Evolutionary conservation across 2,329 filamentous ascomycete species (phyloP).

Genomic region (Trichocomaceae sp.): DNA sequence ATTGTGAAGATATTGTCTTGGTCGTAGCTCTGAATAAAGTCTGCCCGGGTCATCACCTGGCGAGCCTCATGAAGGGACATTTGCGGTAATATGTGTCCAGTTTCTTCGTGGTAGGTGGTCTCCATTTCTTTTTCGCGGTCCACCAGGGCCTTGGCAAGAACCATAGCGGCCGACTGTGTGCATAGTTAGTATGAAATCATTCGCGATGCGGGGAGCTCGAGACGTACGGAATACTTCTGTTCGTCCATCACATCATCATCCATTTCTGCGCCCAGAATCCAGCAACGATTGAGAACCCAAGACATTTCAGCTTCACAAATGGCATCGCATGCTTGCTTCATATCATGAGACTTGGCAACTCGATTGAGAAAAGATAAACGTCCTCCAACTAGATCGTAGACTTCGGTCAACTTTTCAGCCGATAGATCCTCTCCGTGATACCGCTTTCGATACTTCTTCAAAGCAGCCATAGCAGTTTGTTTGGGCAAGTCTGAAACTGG

Average conservation of each 20-base stretch:
- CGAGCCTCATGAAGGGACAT: constrained; percentile 76
- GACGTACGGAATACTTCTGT: constrained; percentile 82
- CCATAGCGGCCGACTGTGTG: constrained; percentile 75
- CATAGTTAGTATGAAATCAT: background rate
- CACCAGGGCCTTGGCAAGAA: constrained; percentile 84
- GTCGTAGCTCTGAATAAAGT: constrained; percentile 90
- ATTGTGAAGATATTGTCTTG: constrained; percentile 94
- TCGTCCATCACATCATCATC: constrained; percentile 99
- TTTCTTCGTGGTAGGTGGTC: constrained; percentile 56
- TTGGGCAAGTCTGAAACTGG: constrained; percentile 79
- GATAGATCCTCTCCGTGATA: constrained; percentile 61
- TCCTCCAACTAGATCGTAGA: constrained; percentile 83
- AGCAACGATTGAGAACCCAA: constrained; percentile 74
- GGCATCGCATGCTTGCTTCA: constrained; percentile 68
- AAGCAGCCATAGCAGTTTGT: constrained; percentile 64
- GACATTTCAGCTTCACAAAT: constrained; percentile 67
- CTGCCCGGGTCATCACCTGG: constrained; percentile 89
- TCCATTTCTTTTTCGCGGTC: constrained; percentile 63
- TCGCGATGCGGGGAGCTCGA: background rate
- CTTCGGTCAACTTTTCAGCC: constrained; percentile 56
- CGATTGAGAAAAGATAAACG: constrained; percentile 80
- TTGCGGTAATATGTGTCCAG: constrained; percentile 70
- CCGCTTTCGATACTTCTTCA: constrained; percentile 70
- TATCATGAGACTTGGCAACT: constrained; percentile 78
- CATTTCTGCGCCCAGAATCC: constrained; percentile 68